phyloP scores from a whole-genome alignment of 208 protist genomes.

The Phytomonas sp. region DNA sequence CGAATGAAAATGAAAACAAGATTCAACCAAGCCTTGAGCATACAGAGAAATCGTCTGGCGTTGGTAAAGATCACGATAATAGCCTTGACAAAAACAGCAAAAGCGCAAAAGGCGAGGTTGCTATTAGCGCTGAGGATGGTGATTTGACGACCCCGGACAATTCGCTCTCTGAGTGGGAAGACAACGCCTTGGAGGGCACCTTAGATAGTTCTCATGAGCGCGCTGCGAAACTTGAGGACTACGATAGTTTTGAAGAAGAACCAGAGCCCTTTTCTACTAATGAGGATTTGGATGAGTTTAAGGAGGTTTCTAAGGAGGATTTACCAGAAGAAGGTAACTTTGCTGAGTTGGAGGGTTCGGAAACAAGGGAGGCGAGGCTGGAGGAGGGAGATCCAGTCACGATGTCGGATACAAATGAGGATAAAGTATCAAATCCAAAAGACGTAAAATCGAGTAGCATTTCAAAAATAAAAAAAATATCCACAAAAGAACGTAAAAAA shows the following conservation, averaged over 20 bases:
- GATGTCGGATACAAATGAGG: neutral
- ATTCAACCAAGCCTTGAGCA: neutral
- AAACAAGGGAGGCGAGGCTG: neutral
- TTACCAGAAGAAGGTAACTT: neutral
- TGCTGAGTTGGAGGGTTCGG: neutral
- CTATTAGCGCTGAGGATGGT: neutral
- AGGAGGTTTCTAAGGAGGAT: neutral
- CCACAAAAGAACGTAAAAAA: neutral
- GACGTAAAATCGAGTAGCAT: slow-evolving; percentile 9
- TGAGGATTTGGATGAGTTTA: too few species aligned
- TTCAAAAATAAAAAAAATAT: slow-evolving; percentile 5
- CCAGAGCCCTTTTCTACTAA: too few species aligned
- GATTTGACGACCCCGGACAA: too few species aligned
- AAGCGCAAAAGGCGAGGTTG: slow-evolving; percentile 5
- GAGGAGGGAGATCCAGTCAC: neutral
- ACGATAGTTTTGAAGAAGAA: neutral
- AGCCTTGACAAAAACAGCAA: slow-evolving; percentile 1
- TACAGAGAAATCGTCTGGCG: slow-evolving; percentile 1
- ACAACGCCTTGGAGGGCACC: slow-evolving; percentile 12
- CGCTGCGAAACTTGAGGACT: neutral
- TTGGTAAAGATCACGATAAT: neutral
- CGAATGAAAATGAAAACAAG: neutral
- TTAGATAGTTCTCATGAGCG: slow-evolving; percentile 13
- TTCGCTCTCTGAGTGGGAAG: slow-evolving; percentile 3
- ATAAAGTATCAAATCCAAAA: neutral